A percentile compares a stretch with the other conserved stretches of the same genome.
Conservation (phyloP, 495 filamentous ascomycete genomes). For the Stereocaulon alpinum region DNA sequence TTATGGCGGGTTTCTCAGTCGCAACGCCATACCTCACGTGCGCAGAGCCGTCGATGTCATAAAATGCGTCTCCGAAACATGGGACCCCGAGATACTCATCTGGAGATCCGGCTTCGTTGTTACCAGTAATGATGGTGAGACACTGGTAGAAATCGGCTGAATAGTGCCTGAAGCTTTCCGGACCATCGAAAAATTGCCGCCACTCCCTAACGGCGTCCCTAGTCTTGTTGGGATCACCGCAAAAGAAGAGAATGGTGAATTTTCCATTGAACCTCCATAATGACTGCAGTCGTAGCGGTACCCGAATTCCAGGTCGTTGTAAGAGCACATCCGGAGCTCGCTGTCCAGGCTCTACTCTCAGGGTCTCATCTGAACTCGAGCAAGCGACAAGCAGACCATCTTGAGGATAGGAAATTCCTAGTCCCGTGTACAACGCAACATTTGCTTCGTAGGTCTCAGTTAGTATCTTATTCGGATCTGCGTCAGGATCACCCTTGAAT, state of each 20-base stretch:
- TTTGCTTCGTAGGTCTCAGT: conserved; percentile 4
- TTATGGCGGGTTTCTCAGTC: conserved; percentile 32
- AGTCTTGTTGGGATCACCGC: conserved; percentile 4
- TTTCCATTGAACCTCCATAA: conserved; percentile 14
- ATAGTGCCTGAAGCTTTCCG: not conserved
- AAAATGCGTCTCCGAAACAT: conserved; percentile 33
- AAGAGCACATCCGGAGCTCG: conserved; percentile 16
- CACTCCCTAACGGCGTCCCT: not conserved
- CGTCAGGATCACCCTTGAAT: not conserved
- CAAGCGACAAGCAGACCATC: not conserved
- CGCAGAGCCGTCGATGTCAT: conserved; percentile 44
- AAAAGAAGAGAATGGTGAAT: conserved; percentile 15
- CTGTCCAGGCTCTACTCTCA: conserved; percentile 7
- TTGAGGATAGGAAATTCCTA: conserved; percentile 11
- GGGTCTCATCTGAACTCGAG: not conserved
- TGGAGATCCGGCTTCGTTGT: not conserved
- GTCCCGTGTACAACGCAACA: conserved; percentile 12
- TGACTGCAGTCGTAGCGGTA: conserved; percentile 11
- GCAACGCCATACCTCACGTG: conserved; percentile 48
- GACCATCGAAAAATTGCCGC: conserved; percentile 1
- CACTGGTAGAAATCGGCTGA: not conserved
- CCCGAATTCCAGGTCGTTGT: conserved; percentile 10
- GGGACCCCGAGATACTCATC: conserved; percentile 11
- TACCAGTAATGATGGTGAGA: conserved; percentile 13
- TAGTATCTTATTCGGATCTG: conserved; percentile 8